Evolutionary conservation across 1,139 yeast genomes (phyloP), one percentile per base, ranked within the genome.

Genomic region (Blastobotrys arbuscula): DNA sequence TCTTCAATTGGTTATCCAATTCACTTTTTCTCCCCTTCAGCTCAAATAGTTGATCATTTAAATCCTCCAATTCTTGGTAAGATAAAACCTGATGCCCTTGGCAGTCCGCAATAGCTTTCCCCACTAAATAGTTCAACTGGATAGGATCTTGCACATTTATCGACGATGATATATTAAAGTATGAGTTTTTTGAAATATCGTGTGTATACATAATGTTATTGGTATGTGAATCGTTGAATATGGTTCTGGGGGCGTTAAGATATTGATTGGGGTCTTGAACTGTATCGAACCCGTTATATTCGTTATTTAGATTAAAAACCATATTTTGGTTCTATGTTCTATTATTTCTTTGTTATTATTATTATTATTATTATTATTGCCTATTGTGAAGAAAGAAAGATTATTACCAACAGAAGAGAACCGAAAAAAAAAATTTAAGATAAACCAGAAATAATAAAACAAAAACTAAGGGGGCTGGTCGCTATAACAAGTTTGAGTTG

Each of bases 31-130:
- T 53, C 5, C 62, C 54, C 9, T 52, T 46, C 24, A 65, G 18
- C 9, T 19, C 38, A 8, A 15, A 13, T 20, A 31, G 8, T 24
- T 24, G 34, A 38, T 59, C 57, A 41, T 59, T 61, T 28, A 53
- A 47, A 19, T 57, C 58, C 33, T 62, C 63, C 18, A 67, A 55
- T 48, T 67, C 71, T 40, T 58, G 62, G 41, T 62, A 60, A n/a
- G 66, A 58, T 42, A 66, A 53, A 8, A 64, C 51, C 50, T 55
- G 53, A 52, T 48, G 64, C 34, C 62, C 61, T 42, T 55, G 52
- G 13, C 67, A 55, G 39, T 60, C 66, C 2, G 67, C 64, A 12
- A 67, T 59, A 18, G 68, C 59, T 6, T 65, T 56, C 55, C 63
- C 65, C 21, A 65, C 63, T 51, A 60, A 53, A 43, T 53, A 62